These are phyloP conservation scores for Paracamarosporium sp. DNA, from an alignment of 2,329 filamentous ascomycete species.

Conservation along the genomic window DNA sequence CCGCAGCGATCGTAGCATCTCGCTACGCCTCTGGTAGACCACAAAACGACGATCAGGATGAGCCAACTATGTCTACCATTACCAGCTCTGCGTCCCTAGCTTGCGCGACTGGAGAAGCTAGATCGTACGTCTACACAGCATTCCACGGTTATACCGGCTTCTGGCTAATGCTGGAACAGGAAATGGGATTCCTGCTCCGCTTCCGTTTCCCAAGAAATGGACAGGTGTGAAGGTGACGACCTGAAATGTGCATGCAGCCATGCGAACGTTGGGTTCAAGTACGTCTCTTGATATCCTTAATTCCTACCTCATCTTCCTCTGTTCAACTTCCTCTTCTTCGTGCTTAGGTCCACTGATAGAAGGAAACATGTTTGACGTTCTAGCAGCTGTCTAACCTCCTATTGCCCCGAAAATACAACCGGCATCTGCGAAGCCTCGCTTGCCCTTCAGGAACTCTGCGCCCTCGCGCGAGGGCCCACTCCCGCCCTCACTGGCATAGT, in stretches of 20 bases:
- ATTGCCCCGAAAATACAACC: conserved; percentile 13
- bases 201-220: conserved; percentile 14
- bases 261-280: conserved; percentile 19
- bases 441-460: conserved; percentile 11
- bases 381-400: conserved; percentile 17
- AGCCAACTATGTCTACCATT: neutral
- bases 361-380: neutral
- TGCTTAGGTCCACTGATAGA: neutral
- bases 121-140: conserved; percentile 9
- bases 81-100: conserved; percentile 15
- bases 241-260: conserved; percentile 18
- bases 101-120: conserved; percentile 14
- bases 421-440: conserved; percentile 14
- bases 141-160: neutral
- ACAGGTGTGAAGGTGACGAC: conserved; percentile 17
- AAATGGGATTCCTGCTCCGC: conserved; percentile 21
- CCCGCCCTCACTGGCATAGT: conserved; percentile 9
- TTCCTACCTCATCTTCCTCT: neutral
- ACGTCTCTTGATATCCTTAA: neutral
- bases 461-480: neutral
- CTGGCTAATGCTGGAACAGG: conserved; percentile 8
- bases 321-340: neutral
- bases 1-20: conserved; percentile 8
- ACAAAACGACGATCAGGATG: neutral
- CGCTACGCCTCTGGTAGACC: conserved; percentile 1